Base-by-base conservation (phyloP, 768 basidiomycete species). In the Daedalea quercina region DNA sequence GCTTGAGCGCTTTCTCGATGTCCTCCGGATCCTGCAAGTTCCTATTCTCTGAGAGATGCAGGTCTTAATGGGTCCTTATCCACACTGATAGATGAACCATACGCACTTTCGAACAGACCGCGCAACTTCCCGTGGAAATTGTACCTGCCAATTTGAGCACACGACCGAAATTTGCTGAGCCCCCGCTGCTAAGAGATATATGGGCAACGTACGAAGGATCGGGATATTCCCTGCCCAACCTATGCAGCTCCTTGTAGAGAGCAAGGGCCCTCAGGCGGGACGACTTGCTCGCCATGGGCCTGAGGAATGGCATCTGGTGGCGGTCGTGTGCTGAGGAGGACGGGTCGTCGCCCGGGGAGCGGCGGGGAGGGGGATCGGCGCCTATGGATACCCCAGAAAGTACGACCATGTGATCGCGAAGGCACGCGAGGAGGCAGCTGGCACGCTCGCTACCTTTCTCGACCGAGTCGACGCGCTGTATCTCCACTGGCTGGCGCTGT, bases 191-290 rank as follows among this genome's bases (percentile, higher is more conserved):
- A 20, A 22, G 46, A 12, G 25, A 33, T 7, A 42, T 28, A 31
- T 40, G 17, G 34, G 22, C 44, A 53, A 77, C 82, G 67, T 61
- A 91, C 90, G 79, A 77, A 44, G 87, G 82, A 63, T 93, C 90
- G 33, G 86, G 86, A 58, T 91, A 90, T 44, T 92, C 88, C 54
- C 85, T 76, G 3, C 90, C 89, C 1, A 93, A 77, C 52, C 87
- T 75, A 58, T 85, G 82, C 8, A 93, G 76, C 63, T 91, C 87
- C 63, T 91, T 93, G 73, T 92, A 93, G 26, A 92, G 70, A 0
- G 81, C 76, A 7, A 90, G 69, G 1, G 81, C 87, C 33, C 87
- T 79, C 41, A 81, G 66, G 23, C 88, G 80, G 42, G 79, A 76
- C 19, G 73, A 66, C 53, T 69, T 75, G 60, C 67, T 69, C 56